Conservation (phyloP, 805 yeast species). For the Blastobotrys parvus region DNA sequence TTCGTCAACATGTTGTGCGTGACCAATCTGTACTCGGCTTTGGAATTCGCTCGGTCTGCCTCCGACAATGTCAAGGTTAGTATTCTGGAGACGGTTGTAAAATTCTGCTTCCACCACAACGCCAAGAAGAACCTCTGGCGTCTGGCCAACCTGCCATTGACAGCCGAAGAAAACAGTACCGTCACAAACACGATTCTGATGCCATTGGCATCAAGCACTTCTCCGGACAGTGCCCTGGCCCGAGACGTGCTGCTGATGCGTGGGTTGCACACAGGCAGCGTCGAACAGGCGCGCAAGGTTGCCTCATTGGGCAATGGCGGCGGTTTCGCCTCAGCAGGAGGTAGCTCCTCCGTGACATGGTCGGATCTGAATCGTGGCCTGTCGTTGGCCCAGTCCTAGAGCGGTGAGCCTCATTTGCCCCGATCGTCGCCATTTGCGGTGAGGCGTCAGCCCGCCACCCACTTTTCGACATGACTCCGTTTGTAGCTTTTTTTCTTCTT, state of each 20-base stretch:
- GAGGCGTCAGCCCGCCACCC: no score
- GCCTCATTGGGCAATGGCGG: conserved; percentile 1
- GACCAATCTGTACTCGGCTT: conserved; percentile 9
- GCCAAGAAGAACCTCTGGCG: conserved; percentile 13
- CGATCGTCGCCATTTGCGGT: no score
- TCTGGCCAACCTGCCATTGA: conserved; percentile 15
- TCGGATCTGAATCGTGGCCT: background rate
- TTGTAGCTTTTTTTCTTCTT: no score
- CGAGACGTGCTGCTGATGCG: conserved; percentile 15
- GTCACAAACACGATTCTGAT: conserved; percentile 8
- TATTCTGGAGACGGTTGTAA: conserved; percentile 8
- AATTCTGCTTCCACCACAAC: conserved; percentile 4
- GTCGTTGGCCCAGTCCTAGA: no score
- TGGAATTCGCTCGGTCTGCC: conserved; percentile 12
- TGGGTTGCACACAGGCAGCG: conserved; percentile 13
- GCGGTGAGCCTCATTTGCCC: no score
- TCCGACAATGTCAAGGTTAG: conserved; percentile 7
- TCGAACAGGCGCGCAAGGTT: conserved; percentile 6
- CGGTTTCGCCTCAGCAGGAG: no score
- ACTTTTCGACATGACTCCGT: no score
- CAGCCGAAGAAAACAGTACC: conserved; percentile 6
- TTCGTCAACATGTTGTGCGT: conserved; percentile 12
- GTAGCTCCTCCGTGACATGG: background rate
- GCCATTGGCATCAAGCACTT: conserved; percentile 2
- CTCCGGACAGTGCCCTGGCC: conserved; percentile 7